Conservation (phyloP, 306 rosid species). For the Castanospermum australe region DNA sequence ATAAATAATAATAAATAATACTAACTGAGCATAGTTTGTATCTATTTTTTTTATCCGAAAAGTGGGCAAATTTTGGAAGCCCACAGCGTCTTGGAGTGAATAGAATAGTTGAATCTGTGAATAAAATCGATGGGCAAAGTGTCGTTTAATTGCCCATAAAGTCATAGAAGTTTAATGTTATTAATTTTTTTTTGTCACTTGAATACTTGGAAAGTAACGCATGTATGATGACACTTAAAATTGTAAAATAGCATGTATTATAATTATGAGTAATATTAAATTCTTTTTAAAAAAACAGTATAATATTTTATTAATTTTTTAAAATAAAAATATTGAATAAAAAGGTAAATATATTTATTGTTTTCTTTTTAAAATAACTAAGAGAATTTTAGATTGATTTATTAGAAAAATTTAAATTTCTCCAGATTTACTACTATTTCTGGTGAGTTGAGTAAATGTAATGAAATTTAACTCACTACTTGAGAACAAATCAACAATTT, state of each 20-base stretch:
- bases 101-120: not conserved
- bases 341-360: no score
- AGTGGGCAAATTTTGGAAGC: slow-evolving; percentile 12
- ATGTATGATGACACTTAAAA: not conserved
- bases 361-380: no score
- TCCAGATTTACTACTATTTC: no score
- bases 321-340: no score
- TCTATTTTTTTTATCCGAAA: not conserved
- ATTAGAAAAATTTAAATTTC: no score
- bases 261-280: no score
- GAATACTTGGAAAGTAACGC: slow-evolving; percentile 11
- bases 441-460: no score
- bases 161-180: not conserved
- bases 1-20: not conserved
- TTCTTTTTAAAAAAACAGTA: no score
- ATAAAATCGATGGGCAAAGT: slow-evolving; percentile 29
- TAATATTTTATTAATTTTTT: no score
- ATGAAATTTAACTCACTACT: no score
- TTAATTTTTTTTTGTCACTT: not conserved
- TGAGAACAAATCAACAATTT: no score
- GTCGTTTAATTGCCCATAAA: not conserved
- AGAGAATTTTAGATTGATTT: no score
- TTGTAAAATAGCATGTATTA: not conserved
- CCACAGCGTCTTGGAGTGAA: slow-evolving; percentile 11
- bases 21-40: not conserved